A percentile compares a stretch with the other conserved stretches of the same genome.
Conservation (phyloP, 1,284 basidiomycete species). For the Xerocomus tenax region DNA sequence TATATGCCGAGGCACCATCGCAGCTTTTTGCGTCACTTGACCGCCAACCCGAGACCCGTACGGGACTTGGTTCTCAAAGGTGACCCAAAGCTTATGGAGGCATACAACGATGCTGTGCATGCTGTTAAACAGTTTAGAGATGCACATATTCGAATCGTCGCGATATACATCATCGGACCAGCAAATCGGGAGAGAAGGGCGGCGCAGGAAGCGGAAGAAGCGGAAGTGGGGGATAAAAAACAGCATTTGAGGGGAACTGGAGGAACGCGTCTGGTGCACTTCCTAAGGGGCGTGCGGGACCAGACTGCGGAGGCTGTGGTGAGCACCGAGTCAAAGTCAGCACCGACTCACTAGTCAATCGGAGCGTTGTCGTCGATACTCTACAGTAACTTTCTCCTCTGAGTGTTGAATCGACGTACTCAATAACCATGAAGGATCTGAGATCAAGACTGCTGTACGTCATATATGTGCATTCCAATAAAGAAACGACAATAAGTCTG, state of each 20-base stretch:
- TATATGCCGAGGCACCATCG: conserved; percentile 94
- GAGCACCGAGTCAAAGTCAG: background rate
- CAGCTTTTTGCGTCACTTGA: conserved; percentile 76
- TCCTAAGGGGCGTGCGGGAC: conserved; percentile 22
- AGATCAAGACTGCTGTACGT: no score
- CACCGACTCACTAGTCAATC: background rate
- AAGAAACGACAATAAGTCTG: no score
- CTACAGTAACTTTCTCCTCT: no score
- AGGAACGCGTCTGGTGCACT: conserved; percentile 58
- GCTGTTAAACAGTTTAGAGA: conserved; percentile 78
- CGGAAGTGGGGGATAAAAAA: conserved; percentile 22
- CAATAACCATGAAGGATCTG: no score
- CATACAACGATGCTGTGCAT: conserved; percentile 68
- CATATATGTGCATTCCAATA: no score
- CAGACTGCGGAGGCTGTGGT: conserved; percentile 22
- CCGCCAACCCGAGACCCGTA: conserved; percentile 49
- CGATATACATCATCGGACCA: conserved; percentile 76
- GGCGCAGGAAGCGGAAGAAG: conserved; percentile 15
- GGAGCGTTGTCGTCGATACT: no score
- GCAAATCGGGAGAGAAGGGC: conserved; percentile 36
- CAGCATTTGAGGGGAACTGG: conserved; percentile 66
- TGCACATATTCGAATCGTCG: conserved; percentile 80
- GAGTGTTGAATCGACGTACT: background rate
- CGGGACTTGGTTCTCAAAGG: conserved; percentile 30
- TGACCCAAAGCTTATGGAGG: conserved; percentile 38